A percentile compares a stretch with the other conserved stretches of the same genome.
These are phyloP conservation scores for Xanthoceras sorbifolium DNA, from an alignment of 345 rosid species.

Conservation along the genomic window DNA sequence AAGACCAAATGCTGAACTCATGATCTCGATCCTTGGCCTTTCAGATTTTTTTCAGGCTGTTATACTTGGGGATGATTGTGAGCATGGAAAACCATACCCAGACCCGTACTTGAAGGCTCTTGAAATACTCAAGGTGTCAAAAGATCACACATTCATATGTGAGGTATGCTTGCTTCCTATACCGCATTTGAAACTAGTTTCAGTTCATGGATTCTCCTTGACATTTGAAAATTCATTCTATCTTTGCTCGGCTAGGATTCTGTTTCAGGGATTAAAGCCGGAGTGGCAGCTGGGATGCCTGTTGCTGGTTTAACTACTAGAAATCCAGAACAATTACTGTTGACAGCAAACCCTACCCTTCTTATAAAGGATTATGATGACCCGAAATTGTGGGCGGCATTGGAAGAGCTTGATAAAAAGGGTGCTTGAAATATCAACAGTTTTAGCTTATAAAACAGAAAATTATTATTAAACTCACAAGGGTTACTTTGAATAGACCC, in stretches of 20 bases:
- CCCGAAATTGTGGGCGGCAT: constrained; percentile 73
- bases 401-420: constrained; percentile 68
- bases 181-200: neutral
- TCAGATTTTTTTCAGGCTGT: constrained; percentile 73
- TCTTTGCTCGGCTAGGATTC: constrained; percentile 58
- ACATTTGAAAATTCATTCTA: neutral
- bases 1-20: constrained; percentile 76
- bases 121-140: constrained; percentile 69
- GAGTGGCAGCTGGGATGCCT: constrained; percentile 95
- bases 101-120: constrained; percentile 89
- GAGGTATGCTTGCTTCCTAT: constrained; percentile 50
- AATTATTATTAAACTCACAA: neutral
- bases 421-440: constrained; percentile 16
- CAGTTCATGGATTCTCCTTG: neutral
- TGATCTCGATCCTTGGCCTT: constrained; percentile 80
- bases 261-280: constrained; percentile 85
- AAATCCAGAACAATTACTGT: constrained; percentile 61
- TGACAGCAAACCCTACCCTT: constrained; percentile 77
- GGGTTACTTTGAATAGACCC: neutral
- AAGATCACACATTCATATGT: constrained; percentile 76
- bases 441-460: neutral
- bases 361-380: constrained; percentile 79
- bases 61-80: constrained; percentile 77
- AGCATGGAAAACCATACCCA: constrained; percentile 84
- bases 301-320: constrained; percentile 78